Base-by-base conservation (phyloP, 2,329 filamentous ascomycete species). In the Talaromyces atroroseus region DNA sequence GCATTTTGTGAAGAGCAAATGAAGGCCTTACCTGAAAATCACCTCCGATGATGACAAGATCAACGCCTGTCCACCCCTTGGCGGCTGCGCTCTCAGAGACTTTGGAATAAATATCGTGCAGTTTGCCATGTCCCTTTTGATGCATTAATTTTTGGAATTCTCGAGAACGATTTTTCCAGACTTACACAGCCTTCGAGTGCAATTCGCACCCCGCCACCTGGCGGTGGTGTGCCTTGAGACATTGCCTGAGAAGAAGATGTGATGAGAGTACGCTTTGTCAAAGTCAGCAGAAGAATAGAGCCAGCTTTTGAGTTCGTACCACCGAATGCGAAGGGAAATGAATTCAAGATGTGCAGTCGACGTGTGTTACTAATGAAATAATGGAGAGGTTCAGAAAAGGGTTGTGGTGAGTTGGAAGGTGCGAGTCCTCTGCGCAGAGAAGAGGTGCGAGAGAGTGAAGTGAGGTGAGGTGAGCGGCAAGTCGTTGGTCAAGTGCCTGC, bases 41-140 rank as follows among this genome's bases (percentile, higher is more conserved):
- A 26, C 94, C 94, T 56, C 92, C 90, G 65, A 99, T 96, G 66
- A 99, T 95, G 63, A 99, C 76, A 11, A 96, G 75, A 70, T 99
- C 94, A 29, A 97, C 84, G 34, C 82, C 83, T 62, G 88, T 79
- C 92, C 92, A 96, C 23, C 82, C 82, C 64, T 88, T 88, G 47
- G 81, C 77, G 61, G 83, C 77, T 71, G 87, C 89, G 10, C 90
- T 81, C 61, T 82, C 79, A 42, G 81, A 77, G 24, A 95, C 83
- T 1, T 89, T 87, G 1, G 87, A 83, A 71, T 97, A 99, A 64
- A 99, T 97, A 57, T 90, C 88, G 69, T 97, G 83, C 52, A 99
- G 83, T 0, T 87, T 90, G 61, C 94, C 94, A 74, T 99, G 94
- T 58, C 92, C 92, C 89, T 94, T 52, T 40, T 47, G 10, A 57